phyloP scores from a whole-genome alignment of 1,139 yeast genomes.

The Blastobotrys arbuscula region DNA sequence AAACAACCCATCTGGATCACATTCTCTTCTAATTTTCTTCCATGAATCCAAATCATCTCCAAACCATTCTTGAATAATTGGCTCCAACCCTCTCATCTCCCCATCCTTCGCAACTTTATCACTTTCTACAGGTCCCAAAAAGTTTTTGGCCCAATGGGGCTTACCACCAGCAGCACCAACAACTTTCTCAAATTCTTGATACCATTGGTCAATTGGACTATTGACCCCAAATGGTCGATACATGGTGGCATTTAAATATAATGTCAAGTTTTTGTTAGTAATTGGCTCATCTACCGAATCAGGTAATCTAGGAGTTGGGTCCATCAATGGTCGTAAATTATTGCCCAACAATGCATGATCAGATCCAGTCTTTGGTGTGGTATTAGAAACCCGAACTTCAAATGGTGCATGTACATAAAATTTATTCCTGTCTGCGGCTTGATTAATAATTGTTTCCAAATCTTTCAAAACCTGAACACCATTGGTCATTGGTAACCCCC shows the following conservation, averaged over 20 bases:
- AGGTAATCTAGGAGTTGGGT: constrained; percentile 64
- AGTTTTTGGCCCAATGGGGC: constrained; percentile 99
- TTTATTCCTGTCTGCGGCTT: constrained; percentile 54
- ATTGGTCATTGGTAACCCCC: constrained; percentile 82
- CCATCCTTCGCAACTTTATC: constrained; percentile 46
- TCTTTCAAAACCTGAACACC: constrained; percentile 70
- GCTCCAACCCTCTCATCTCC: constrained; percentile 75
- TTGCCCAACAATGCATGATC: constrained; percentile 69
- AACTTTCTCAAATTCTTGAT: constrained; percentile 69
- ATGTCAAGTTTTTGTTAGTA: constrained; percentile 71
- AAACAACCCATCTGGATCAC: constrained; percentile 81
- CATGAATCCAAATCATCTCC: constrained; percentile 62
- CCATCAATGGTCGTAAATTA: constrained; percentile 71
- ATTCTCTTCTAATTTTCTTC: constrained; percentile 54
- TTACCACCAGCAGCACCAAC: constrained; percentile 78
- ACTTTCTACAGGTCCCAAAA: constrained; percentile 48
- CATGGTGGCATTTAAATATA: constrained; percentile 91
- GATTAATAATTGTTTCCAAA: constrained; percentile 54
- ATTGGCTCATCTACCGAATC: constrained; percentile 35
- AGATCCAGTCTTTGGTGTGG: constrained; percentile 44
- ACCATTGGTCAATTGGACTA: constrained; percentile 79
- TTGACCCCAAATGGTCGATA: constrained; percentile 82
- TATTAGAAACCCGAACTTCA: constrained; percentile 89
- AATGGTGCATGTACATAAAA: constrained; percentile 92
- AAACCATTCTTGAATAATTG: constrained; percentile 69